A percentile compares a stretch with the other conserved stretches of the same genome.
Conservation (phyloP, 768 basidiomycete species). For the Fomitopsis pulvina region DNA sequence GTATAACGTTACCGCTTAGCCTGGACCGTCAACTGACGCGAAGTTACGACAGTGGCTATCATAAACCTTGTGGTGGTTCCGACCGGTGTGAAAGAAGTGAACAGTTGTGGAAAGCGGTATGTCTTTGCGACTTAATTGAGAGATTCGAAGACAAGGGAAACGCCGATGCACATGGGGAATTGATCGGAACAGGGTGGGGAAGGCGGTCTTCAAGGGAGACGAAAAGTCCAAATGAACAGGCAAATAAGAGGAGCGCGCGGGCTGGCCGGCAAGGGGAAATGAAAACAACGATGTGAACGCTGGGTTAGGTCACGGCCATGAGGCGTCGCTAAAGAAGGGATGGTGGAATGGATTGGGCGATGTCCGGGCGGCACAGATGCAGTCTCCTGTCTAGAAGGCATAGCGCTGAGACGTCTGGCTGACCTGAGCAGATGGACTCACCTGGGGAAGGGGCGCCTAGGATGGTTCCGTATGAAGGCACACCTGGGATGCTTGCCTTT, state of each 20-base stretch:
- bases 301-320: conserved; percentile 14
- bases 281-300: conserved; percentile 42
- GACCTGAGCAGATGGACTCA: conserved; percentile 5
- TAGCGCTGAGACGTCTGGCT: neutral
- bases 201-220: neutral
- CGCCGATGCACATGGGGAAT: conserved; percentile 2
- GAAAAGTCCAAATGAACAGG: conserved; percentile 7
- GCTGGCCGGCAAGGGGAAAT: conserved; percentile 24
- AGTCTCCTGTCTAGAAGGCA: conserved; percentile 11
- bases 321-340: conserved; percentile 16
- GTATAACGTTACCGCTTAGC: neutral
- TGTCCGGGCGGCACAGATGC: conserved; percentile 5
- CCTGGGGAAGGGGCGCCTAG: neutral
- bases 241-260: conserved; percentile 2
- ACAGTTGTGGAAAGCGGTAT: neutral
- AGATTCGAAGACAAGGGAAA: neutral
- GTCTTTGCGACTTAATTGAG: neutral
- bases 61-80: neutral
- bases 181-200: conserved; percentile 6
- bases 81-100: neutral
- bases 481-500: conserved; percentile 4
- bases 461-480: neutral
- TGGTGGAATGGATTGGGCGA: conserved; percentile 10
- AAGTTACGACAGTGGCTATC: conserved; percentile 8
- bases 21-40: conserved; percentile 16